These are phyloP conservation scores for Coleophoma eucalyptorum DNA, from an alignment of 2,329 filamentous ascomycete genomes.

Conservation along the genomic window DNA sequence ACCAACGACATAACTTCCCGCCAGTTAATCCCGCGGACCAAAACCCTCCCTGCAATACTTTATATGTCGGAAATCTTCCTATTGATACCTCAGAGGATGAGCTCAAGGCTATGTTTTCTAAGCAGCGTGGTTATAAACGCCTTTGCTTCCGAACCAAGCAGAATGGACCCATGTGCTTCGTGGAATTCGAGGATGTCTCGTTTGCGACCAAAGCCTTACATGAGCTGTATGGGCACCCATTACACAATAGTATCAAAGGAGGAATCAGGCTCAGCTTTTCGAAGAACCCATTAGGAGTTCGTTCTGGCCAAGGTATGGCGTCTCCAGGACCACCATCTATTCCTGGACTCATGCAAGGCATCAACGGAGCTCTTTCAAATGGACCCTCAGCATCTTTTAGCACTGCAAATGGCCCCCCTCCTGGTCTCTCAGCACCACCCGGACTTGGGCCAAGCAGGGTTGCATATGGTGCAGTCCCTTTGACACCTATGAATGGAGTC, in stretches of 20 bases:
- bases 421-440: conserved; percentile 73
- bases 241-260: conserved; percentile 91
- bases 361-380: conserved; percentile 52
- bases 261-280: conserved; percentile 96
- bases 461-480: conserved; percentile 14
- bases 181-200: conserved; percentile 92
- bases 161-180: conserved; percentile 97
- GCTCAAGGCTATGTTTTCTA: conserved; percentile 88
- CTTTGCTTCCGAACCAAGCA: conserved; percentile 93
- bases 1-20: conserved; percentile 66
- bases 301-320: conserved; percentile 60
- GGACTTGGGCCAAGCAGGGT: conserved; percentile 48
- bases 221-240: conserved; percentile 79
- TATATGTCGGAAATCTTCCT: conserved; percentile 96
- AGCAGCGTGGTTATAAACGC: conserved; percentile 91
- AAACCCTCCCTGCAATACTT: conserved; percentile 94
- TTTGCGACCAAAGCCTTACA: conserved; percentile 89
- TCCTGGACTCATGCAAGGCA: conserved; percentile 43
- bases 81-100: conserved; percentile 93
- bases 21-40: conserved; percentile 92
- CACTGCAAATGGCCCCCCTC: conserved; percentile 64
- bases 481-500: conserved; percentile 15
- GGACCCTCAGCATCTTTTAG: conserved; percentile 23
- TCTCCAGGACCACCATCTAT: conserved; percentile 35
- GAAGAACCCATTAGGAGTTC: conserved; percentile 92